A percentile compares a stretch with the other conserved stretches of the same genome.
Conservation (phyloP, 2,329 filamentous ascomycete species). For the Diaporthe citriasiana region DNA sequence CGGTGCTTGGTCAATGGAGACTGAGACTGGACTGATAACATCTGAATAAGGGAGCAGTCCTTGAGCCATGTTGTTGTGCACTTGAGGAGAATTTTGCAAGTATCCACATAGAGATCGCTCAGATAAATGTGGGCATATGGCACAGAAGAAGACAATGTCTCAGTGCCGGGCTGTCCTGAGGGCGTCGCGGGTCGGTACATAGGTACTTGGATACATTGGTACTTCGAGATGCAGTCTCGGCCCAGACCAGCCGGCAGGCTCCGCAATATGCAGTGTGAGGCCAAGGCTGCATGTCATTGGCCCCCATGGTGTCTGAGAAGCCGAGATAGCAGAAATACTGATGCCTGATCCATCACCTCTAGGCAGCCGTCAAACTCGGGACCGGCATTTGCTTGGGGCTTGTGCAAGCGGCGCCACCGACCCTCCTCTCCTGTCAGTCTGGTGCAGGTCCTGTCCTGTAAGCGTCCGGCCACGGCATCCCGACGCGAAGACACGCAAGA, state of each 20-base stretch:
- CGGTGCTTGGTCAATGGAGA: not conserved
- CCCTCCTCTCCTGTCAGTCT: slow-evolving; percentile 12
- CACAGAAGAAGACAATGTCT: slow-evolving; percentile 5
- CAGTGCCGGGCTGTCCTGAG: not conserved
- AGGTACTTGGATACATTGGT: slow-evolving; percentile 14
- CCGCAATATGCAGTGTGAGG: not conserved
- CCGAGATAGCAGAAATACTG: slow-evolving; percentile 22
- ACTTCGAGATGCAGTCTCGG: not conserved
- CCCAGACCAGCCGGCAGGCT: slow-evolving; percentile 14
- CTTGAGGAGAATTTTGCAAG: not conserved
- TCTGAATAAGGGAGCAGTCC: not conserved
- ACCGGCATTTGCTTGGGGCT: slow-evolving; percentile 23
- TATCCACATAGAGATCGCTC: not conserved
- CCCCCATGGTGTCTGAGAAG: not conserved
- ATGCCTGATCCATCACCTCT: slow-evolving; percentile 34
- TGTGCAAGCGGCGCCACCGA: slow-evolving; percentile 28
- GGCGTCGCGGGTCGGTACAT: not conserved
- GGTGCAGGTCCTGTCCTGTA: slow-evolving; percentile 8
- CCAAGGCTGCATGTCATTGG: not conserved
- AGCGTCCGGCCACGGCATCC: slow-evolving; percentile 25
- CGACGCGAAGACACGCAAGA: slow-evolving; percentile 11
- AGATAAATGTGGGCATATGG: slow-evolving; percentile 9
- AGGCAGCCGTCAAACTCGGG: slow-evolving; percentile 34
- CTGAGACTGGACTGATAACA: not conserved
- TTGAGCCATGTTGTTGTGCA: not conserved